Conservation (phyloP, 805 yeast genomes). For the Starmerella apicola region DNA sequence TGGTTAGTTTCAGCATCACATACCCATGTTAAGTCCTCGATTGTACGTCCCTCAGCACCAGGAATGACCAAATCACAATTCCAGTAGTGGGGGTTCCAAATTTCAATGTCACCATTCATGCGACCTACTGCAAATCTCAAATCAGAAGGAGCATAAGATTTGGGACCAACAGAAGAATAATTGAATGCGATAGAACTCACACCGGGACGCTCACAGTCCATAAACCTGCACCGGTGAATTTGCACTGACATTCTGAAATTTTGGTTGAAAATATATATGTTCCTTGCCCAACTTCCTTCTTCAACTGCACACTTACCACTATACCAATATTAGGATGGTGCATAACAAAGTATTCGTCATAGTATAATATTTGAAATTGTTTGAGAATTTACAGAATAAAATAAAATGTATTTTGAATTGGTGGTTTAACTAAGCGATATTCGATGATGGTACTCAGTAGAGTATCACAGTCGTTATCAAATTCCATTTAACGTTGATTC, state of each 20-base stretch:
- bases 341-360: no score
- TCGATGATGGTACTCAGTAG: no score
- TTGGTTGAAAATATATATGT: neutral
- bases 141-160: slow-evolving; percentile 36
- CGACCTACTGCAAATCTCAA: slow-evolving; percentile 83
- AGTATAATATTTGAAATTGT: no score
- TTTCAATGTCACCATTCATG: slow-evolving; percentile 87
- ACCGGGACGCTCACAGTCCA: slow-evolving; percentile 74
- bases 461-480: no score
- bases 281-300: neutral
- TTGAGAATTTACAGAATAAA: no score
- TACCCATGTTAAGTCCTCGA: slow-evolving; percentile 81
- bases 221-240: slow-evolving; percentile 83
- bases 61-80: slow-evolving; percentile 55
- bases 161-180: slow-evolving; percentile 34
- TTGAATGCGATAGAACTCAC: slow-evolving; percentile 75
- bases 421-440: no score
- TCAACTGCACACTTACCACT: neutral
- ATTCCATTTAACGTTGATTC: no score
- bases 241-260: slow-evolving; percentile 35
- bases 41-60: slow-evolving; percentile 72
- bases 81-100: slow-evolving; percentile 86
- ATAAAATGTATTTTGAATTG: no score
- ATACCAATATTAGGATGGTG: no score
- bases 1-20: slow-evolving; percentile 29